Evolutionary conservation across 139 green algal species (phyloP), one percentile per base, ranked within the genome.

Genomic region (Volvox africanus): DNA sequence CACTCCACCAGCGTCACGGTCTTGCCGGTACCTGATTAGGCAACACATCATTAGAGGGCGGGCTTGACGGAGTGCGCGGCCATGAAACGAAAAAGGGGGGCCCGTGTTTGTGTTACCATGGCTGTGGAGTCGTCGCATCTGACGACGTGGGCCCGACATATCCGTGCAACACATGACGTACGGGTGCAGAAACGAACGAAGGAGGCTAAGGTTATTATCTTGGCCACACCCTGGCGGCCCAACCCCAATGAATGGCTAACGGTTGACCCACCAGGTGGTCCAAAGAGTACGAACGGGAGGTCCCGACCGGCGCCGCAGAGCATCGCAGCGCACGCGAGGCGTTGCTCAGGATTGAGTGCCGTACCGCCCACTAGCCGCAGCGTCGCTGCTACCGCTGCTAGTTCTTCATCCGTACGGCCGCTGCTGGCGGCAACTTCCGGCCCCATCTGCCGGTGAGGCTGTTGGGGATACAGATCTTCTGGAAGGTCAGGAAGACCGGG

Each of bases 1-100:
- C 81, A 91, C 83, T 97, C 93, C 55, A 97, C 95, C 26, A 97
- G 83, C 0, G 96, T 98, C 30, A 97, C 86, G 0, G 96, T 97
- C 93, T 98, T 98, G 87, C 96, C 96, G 12, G 89, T 90, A 30
- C 86, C 86, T 85, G 85, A 22, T 61, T 30, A 24, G 75, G 22
- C 11, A 75, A 75, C 44, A 55, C 44, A 55, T 55, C 5, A 55
- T 5, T 55, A 55, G 44, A 55, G 44, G 44, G 44, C 5, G 5
- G 9, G 44, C 5, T 14, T 14, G 9, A 9, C 5, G 44, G 44
- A 9, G 5, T 9, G 44, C 44, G 9, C 44, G 9, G 44, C 5
- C 44, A 9, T 55, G 44, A 9, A 55, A 55, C 44, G 5, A 9
- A 55, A 5, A 55, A 14, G n/a, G 5, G 5, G 44, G 44, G 44